These are phyloP conservation scores for Penicillium waksmanii DNA, from an alignment of 495 filamentous ascomycete species.

Conservation along the genomic window DNA sequence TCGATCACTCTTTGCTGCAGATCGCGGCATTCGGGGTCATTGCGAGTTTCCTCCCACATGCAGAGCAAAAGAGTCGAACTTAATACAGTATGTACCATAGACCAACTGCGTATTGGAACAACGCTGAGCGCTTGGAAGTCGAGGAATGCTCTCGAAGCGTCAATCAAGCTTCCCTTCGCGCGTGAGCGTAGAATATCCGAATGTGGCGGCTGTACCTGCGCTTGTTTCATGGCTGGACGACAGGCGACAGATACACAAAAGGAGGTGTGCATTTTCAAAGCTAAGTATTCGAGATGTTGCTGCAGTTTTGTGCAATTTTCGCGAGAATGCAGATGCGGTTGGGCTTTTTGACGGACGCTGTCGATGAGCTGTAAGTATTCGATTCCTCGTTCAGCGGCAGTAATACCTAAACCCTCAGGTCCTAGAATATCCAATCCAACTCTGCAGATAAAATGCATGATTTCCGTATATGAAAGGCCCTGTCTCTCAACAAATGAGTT, in stretches of 20 bases:
- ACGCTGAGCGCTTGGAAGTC: slow-evolving; percentile 41
- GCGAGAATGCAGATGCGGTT: slow-evolving; percentile 26
- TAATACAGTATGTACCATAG: slow-evolving; percentile 43
- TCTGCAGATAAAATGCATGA: slow-evolving; percentile 38
- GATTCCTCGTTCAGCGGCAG: slow-evolving; percentile 22
- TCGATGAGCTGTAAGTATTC: slow-evolving; percentile 30
- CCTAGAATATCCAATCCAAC: slow-evolving; percentile 31
- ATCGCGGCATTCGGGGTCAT: slow-evolving; percentile 37
- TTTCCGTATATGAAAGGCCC: slow-evolving; percentile 31
- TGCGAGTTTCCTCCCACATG: slow-evolving; percentile 43
- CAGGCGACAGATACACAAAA: slow-evolving; percentile 37
- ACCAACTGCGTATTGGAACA: slow-evolving; percentile 41
- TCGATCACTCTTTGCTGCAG: slow-evolving; percentile 41
- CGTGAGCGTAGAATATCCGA: slow-evolving; percentile 25
- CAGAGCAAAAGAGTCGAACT: slow-evolving; percentile 43
- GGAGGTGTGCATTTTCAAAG: slow-evolving; percentile 39
- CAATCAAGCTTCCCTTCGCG: slow-evolving; percentile 35
- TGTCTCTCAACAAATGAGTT: slow-evolving; percentile 5
- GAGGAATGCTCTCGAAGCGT: slow-evolving; percentile 38
- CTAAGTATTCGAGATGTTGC: slow-evolving; percentile 40
- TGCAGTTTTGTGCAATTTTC: slow-evolving; percentile 36
- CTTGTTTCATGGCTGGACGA: slow-evolving; percentile 39
- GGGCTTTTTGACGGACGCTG: slow-evolving; percentile 21
- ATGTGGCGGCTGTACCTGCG: slow-evolving; percentile 3
- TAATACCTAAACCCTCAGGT: slow-evolving; percentile 7